Conservation (phyloP, 1,284 basidiomycete genomes). For the Athelia psychrophila region DNA sequence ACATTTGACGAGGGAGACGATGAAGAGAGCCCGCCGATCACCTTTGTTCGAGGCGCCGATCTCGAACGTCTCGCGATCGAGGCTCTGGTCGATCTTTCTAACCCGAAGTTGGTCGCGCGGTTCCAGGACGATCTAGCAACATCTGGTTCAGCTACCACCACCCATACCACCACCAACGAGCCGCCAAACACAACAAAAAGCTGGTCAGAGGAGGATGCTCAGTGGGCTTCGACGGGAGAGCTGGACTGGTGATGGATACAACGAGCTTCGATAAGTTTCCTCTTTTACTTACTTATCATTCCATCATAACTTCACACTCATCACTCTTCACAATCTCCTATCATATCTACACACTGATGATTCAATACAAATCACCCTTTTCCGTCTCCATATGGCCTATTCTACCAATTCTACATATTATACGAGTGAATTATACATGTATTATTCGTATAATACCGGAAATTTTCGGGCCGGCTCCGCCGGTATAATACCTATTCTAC, state of each 20-base stretch:
- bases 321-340: background rate
- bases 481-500: constrained; percentile 1
- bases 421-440: constrained; percentile 1
- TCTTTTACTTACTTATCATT: background rate
- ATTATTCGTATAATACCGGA: constrained; percentile 1
- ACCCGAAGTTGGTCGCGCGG: background rate
- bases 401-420: background rate
- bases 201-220: background rate
- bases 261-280: background rate
- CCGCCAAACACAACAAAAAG: background rate
- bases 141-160: background rate
- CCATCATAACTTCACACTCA: background rate
- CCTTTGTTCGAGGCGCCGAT: background rate
- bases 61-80: background rate
- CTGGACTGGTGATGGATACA: background rate
- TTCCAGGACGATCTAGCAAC: background rate
- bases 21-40: background rate
- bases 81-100: background rate
- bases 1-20: background rate
- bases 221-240: background rate
- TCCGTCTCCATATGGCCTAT: background rate
- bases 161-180: background rate
- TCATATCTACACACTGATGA: background rate
- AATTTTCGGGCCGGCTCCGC: background rate
- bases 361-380: background rate